Conservation (phyloP, 192 early-diverging fungal genomes). For the Backusella psychrophila region DNA sequence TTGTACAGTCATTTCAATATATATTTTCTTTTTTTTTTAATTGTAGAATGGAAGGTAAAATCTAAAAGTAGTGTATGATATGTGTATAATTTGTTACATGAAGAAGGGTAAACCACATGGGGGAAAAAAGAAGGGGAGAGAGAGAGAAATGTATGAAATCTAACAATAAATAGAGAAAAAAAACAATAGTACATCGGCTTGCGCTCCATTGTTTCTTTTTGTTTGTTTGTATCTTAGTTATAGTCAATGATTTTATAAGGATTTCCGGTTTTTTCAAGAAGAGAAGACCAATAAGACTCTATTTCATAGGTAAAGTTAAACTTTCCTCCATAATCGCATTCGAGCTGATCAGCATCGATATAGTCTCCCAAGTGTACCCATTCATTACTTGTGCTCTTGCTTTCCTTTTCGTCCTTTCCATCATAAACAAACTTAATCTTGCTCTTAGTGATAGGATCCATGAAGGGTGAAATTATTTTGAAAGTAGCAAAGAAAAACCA, state of each 20-base stretch:
- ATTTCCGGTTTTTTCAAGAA: slow-evolving; percentile 28
- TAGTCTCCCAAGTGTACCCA: slow-evolving; percentile 52
- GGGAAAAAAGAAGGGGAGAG: background rate
- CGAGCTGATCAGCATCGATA: slow-evolving; percentile 57
- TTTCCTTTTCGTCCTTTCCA: slow-evolving; percentile 16
- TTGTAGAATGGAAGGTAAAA: background rate
- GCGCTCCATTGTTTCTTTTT: background rate
- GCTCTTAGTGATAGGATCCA: slow-evolving; percentile 84
- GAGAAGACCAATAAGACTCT: slow-evolving; percentile 64
- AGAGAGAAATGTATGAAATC: background rate
- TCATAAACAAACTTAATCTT: slow-evolving; percentile 86
- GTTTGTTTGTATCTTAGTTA: background rate
- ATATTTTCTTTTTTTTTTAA: background rate
- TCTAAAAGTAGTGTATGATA: background rate
- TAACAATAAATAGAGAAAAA: background rate
- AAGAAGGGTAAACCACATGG: background rate
- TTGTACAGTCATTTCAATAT: background rate
- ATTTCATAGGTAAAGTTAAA: slow-evolving; percentile 70
- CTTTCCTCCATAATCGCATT: slow-evolving; percentile 70
- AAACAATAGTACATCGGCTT: background rate
- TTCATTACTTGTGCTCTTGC: slow-evolving; percentile 20
- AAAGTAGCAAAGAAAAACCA: slow-evolving; percentile 86
- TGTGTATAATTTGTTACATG: background rate
- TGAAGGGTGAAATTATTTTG: slow-evolving; percentile 80
- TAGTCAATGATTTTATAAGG: slow-evolving; percentile 26